A percentile compares a stretch with the other conserved stretches of the same genome.
These are phyloP conservation scores for Calocera cornea DNA, from an alignment of 768 basidiomycete genomes.

Conservation along the genomic window DNA sequence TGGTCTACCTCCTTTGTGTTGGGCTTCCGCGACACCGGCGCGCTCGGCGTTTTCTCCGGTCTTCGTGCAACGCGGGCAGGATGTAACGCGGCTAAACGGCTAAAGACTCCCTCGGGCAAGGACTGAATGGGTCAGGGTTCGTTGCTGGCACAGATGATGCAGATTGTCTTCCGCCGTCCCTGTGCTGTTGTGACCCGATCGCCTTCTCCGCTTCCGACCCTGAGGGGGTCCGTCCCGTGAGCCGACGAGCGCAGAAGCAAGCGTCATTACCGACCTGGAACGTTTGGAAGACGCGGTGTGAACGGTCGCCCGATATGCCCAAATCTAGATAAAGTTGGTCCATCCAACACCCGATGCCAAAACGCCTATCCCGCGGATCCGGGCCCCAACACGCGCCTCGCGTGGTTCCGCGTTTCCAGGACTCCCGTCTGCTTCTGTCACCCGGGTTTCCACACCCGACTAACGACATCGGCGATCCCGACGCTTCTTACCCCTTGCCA, in stretches of 20 bases:
- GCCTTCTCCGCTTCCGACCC: not conserved
- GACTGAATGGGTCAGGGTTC: not conserved
- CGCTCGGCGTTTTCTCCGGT: conserved; percentile 5
- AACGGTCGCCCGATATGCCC: conserved; percentile 3
- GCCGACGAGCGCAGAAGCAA: not conserved
- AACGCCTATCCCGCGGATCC: conserved; percentile 1
- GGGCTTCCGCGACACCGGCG: not conserved
- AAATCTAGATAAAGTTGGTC: not conserved
- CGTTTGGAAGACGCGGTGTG: conserved; percentile 5
- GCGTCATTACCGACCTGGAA: not conserved
- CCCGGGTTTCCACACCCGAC: not conserved
- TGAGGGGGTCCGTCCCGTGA: not conserved
- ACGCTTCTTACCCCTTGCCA: not conserved
- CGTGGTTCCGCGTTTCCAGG: not conserved
- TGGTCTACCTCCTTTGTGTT: not conserved
- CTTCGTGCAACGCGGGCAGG: not conserved
- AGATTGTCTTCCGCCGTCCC: not conserved
- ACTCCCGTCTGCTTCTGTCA: not conserved
- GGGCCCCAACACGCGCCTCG: not conserved
- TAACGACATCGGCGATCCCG: not conserved
- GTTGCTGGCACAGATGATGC: not conserved
- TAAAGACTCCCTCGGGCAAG: not conserved
- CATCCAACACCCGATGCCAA: not conserved
- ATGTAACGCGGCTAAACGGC: not conserved
- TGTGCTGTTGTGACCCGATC: not conserved